phyloP scores from a whole-genome alignment of 2,329 filamentous ascomycete genomes.

The Hypomyces rosellus region DNA sequence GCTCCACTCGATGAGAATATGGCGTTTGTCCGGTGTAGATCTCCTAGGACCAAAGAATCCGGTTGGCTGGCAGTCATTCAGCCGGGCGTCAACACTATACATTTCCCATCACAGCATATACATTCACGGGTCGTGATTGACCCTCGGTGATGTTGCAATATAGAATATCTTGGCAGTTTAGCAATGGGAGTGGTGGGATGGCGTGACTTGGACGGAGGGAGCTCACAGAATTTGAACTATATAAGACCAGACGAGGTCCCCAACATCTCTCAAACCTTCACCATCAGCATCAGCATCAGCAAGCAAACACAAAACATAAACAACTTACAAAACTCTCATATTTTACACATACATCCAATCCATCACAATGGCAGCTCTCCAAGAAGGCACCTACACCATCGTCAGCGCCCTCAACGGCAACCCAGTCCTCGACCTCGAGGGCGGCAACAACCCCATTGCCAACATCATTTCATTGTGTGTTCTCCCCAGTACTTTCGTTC shows the following conservation, averaged over 20 bases:
- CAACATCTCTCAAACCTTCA: too few species aligned
- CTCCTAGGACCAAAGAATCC: too few species aligned
- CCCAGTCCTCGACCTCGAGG: constrained; percentile 5
- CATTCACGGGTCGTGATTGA: too few species aligned
- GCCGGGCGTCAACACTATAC: too few species aligned
- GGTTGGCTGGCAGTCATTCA: too few species aligned
- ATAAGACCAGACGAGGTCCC: background rate
- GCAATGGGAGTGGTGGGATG: too few species aligned
- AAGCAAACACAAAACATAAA: background rate
- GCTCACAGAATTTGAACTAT: background rate
- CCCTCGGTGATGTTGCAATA: too few species aligned
- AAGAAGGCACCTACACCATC: constrained; percentile 5
- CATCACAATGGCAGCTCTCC: background rate
- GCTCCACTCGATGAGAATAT: too few species aligned
- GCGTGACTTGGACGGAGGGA: too few species aligned
- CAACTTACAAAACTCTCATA: background rate
- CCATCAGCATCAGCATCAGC: background rate
- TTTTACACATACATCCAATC: background rate
- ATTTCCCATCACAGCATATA: too few species aligned
- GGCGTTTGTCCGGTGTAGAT: too few species aligned
- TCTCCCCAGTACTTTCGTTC: background rate
- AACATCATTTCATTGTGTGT: background rate
- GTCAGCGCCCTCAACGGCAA: background rate
- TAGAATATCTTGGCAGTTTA: too few species aligned
- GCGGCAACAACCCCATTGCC: background rate